phyloP scores from a whole-genome alignment of 495 filamentous ascomycete genomes.

The Penicillium arizonense region DNA sequence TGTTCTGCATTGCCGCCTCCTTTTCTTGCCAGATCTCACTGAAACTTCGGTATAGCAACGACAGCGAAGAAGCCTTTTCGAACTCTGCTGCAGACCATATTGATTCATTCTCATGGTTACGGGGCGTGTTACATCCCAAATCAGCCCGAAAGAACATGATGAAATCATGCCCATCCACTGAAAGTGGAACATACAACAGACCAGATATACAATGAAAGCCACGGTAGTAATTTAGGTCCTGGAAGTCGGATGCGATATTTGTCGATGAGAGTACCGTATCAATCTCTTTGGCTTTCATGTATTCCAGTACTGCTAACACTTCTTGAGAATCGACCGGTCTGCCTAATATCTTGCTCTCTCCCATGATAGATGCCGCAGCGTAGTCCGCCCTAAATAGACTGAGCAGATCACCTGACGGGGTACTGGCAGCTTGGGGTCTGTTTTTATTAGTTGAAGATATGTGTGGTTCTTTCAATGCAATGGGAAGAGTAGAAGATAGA shows the following conservation, averaged over 20 bases:
- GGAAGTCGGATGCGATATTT: slow-evolving; percentile 72
- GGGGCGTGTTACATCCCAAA: background rate
- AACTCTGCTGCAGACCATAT: slow-evolving; percentile 49
- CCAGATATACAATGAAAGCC: slow-evolving; percentile 76
- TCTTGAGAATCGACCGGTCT: slow-evolving; percentile 73
- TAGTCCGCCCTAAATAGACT: slow-evolving; percentile 59
- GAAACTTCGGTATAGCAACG: slow-evolving; percentile 82
- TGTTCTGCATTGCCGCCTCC: slow-evolving; percentile 76
- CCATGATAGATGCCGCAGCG: slow-evolving; percentile 75
- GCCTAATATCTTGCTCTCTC: slow-evolving; percentile 79
- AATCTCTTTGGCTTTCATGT: slow-evolving; percentile 67
- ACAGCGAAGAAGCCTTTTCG: slow-evolving; percentile 82
- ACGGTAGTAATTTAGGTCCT: slow-evolving; percentile 72
- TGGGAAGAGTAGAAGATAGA: slow-evolving; percentile 74
- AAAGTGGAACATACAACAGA: slow-evolving; percentile 75
- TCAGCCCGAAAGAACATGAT: slow-evolving; percentile 73
- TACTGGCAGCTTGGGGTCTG: background rate
- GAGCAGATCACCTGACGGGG: slow-evolving; percentile 18
- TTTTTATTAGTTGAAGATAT: accelerated
- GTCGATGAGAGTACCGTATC: slow-evolving; percentile 71
- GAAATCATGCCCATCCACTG: slow-evolving; percentile 70
- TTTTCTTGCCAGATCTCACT: slow-evolving; percentile 89
- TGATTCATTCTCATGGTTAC: background rate
- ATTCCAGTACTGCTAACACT: slow-evolving; percentile 76
- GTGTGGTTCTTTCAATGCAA: slow-evolving; percentile 44